Percentiles rank a stretch among this genome's conserved stretches.
These are phyloP conservation scores for Dorcoceras hygrometricum DNA, from an alignment of 257 asterid genomes.

Conservation along the genomic window DNA sequence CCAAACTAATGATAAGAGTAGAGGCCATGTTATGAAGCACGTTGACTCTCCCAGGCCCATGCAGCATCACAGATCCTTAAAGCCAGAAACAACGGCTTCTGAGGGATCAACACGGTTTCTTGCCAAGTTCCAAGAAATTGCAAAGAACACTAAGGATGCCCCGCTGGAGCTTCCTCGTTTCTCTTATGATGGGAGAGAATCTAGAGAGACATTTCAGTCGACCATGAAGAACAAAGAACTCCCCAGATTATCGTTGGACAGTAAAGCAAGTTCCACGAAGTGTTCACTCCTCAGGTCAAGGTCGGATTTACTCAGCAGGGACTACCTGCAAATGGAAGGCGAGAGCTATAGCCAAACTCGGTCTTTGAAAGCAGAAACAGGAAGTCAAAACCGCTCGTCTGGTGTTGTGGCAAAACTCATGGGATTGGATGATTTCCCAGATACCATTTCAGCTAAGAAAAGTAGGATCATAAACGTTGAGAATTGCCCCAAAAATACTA, in stretches of 20 bases:
- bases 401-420: slow-evolving; percentile 79
- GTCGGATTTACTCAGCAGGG: slow-evolving; percentile 40
- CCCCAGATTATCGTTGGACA: slow-evolving; percentile 88
- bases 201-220: slow-evolving; percentile 45
- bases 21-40: slow-evolving; percentile 63
- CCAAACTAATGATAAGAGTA: slow-evolving; percentile 42
- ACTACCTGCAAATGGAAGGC: slow-evolving; percentile 30
- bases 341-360: slow-evolving; percentile 27
- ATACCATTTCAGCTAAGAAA: slow-evolving; percentile 34
- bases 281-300: slow-evolving; percentile 50
- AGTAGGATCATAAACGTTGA: slow-evolving; percentile 32
- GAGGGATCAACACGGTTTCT: slow-evolving; percentile 34
- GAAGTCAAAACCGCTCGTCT: slow-evolving; percentile 53
- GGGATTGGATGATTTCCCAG: slow-evolving; percentile 83
- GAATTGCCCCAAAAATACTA: slow-evolving; percentile 32
- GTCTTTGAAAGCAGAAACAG: slow-evolving; percentile 40
- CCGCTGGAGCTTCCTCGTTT: slow-evolving; percentile 51
- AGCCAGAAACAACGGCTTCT: slow-evolving; percentile 30
- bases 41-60: slow-evolving; percentile 90
- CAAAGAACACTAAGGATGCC: slow-evolving; percentile 43
- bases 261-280: slow-evolving; percentile 64
- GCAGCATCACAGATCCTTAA: slow-evolving; percentile 42
- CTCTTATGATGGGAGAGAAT: slow-evolving; percentile 86
- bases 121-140: slow-evolving; percentile 39
- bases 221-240: slow-evolving; percentile 54